Percentiles rank a stretch among this genome's conserved stretches.
Conservation (phyloP, 192 early-diverging fungal genomes). For the Coemansia sp. region DNA sequence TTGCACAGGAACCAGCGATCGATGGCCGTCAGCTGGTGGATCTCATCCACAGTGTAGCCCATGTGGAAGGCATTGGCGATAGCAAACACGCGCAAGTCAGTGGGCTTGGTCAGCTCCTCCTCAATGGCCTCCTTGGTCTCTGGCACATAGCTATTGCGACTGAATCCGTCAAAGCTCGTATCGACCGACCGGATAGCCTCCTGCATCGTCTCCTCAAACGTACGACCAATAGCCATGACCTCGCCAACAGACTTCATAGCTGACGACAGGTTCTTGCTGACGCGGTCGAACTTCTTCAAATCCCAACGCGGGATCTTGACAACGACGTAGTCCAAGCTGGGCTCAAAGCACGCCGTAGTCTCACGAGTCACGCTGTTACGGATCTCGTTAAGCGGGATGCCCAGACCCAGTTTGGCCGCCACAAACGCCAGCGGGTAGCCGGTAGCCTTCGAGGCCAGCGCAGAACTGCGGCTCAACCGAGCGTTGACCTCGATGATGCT, state of each 20-base stretch:
- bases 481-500: conserved; percentile 99
- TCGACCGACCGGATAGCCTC: conserved; percentile 95
- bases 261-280: conserved; percentile 85
- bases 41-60: conserved; percentile 90
- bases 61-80: conserved; percentile 94
- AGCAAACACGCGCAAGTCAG: conserved; percentile 95
- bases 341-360: conserved; percentile 98
- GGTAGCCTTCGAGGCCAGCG: conserved; percentile 96
- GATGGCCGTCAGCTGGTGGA: conserved; percentile 89
- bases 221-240: conserved; percentile 97
- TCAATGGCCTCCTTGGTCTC: conserved; percentile 73
- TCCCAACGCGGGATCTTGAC: conserved; percentile 91
- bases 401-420: conserved; percentile 95
- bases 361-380: conserved; percentile 94
- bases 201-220: conserved; percentile 97
- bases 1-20: conserved; percentile 99
- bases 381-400: conserved; percentile 90
- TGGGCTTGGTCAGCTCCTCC: conserved; percentile 86
- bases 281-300: conserved; percentile 94
- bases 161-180: conserved; percentile 83
- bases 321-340: conserved; percentile 90
- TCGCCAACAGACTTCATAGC: conserved; percentile 99
- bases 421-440: conserved; percentile 99
- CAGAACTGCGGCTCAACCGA: conserved; percentile 88
- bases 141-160: conserved; percentile 66